These are phyloP conservation scores for Fusarium cicatricum DNA, from an alignment of 2,329 filamentous ascomycete genomes.

Conservation along the genomic window DNA sequence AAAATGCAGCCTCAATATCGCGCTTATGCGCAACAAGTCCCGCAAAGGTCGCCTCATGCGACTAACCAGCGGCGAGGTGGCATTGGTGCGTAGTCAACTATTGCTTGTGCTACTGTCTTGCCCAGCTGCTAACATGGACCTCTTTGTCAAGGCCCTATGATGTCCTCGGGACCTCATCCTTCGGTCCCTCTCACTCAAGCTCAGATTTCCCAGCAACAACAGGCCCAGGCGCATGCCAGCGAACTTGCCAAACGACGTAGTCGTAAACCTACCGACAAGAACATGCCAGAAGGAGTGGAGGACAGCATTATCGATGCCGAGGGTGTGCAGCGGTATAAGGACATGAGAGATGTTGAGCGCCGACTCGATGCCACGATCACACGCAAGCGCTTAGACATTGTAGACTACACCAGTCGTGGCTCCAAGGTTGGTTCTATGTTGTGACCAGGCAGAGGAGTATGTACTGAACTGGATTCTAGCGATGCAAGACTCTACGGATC, in stretches of 20 bases:
- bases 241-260: slow-evolving; percentile 81
- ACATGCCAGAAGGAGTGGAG: slow-evolving; percentile 89
- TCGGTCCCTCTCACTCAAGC: slow-evolving; percentile 61
- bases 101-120: slow-evolving; percentile 7
- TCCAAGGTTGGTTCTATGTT: slow-evolving; percentile 63
- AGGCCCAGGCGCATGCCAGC: slow-evolving; percentile 61
- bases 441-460: neutral
- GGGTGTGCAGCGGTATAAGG: slow-evolving; percentile 81
- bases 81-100: slow-evolving; percentile 54
- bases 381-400: slow-evolving; percentile 89
- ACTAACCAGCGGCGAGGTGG: slow-evolving; percentile 60
- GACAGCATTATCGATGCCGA: slow-evolving; percentile 79
- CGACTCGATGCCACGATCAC: slow-evolving; percentile 92
- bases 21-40: slow-evolving; percentile 59
- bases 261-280: slow-evolving; percentile 93
- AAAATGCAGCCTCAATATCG: slow-evolving; percentile 64
- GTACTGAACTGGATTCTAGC: slow-evolving; percentile 52
- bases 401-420: slow-evolving; percentile 79
- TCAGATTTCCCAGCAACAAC: slow-evolving; percentile 62
- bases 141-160: slow-evolving; percentile 59
- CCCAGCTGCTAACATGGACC: slow-evolving; percentile 15
- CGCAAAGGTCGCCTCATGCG: slow-evolving; percentile 59
- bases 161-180: slow-evolving; percentile 62
- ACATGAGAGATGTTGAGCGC: slow-evolving; percentile 86
- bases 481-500: slow-evolving; percentile 84